Percentiles rank a stretch among this genome's conserved stretches.
phyloP scores from a whole-genome alignment of 116 monocot genomes.

The Posidonia oceanica region DNA sequence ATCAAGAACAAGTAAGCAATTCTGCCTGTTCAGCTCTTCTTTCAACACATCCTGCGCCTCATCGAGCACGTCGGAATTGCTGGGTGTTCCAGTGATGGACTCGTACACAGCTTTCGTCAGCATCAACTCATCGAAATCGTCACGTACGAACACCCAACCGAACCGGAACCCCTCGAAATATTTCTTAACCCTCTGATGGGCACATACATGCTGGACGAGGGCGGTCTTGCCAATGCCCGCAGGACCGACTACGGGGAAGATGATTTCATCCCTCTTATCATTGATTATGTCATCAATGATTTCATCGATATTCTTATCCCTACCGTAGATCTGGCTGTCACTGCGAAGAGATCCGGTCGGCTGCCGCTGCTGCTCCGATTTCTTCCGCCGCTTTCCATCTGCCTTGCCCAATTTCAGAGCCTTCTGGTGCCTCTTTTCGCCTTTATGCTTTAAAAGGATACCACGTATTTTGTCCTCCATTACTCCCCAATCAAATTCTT shows the following conservation, averaged over 20 bases:
- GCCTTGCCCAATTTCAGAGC: not conserved
- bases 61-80: not conserved
- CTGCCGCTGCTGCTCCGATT: not conserved
- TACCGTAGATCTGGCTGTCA: not conserved
- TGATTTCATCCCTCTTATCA: not conserved
- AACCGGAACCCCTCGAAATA: slow-evolving; percentile 5
- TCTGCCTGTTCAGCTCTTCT: not conserved
- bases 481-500: not conserved
- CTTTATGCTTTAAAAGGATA: not conserved
- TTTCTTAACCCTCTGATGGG: not conserved
- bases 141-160: slow-evolving; percentile 16
- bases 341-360: not conserved
- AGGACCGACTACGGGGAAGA: slow-evolving; percentile 8
- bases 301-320: not conserved
- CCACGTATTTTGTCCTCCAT: not conserved
- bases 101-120: slow-evolving; percentile 17
- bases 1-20: slow-evolving; percentile 21
- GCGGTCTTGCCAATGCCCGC: slow-evolving; percentile 20
- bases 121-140: slow-evolving; percentile 1
- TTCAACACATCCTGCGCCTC: not conserved
- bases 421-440: not conserved
- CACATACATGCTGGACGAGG: slow-evolving; percentile 15
- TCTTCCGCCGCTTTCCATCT: not conserved
- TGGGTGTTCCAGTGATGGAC: not conserved
- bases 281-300: not conserved